These are phyloP conservation scores for Curvularia spicifera DNA, from an alignment of 2,329 filamentous ascomycete genomes.

Conservation along the genomic window DNA sequence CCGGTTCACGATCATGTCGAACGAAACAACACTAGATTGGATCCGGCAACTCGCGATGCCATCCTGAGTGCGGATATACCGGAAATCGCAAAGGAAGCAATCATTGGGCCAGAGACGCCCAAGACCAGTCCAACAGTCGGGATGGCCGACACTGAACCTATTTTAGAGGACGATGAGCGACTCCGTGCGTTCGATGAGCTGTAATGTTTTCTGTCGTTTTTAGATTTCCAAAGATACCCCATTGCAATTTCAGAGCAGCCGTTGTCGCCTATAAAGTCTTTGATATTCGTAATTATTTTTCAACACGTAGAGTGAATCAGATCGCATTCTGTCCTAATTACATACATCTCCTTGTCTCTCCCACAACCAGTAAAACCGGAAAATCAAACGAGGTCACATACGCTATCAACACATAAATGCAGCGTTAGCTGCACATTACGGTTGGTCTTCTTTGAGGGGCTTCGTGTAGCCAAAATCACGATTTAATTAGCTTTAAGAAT, in stretches of 20 bases:
- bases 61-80: slow-evolving; percentile 42
- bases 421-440: too few relatives aligned
- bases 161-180: slow-evolving; percentile 22
- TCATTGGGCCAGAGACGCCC: slow-evolving; percentile 27
- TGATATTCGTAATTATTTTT: not conserved
- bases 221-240: slow-evolving; percentile 23
- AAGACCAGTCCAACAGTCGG: slow-evolving; percentile 12
- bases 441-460: too few relatives aligned
- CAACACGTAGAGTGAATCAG: not conserved
- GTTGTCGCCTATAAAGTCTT: not conserved
- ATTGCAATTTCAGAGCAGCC: not conserved
- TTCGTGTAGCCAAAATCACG: too few relatives aligned
- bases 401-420: too few relatives aligned
- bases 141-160: slow-evolving; percentile 7
- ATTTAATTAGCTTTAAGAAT: too few relatives aligned
- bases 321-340: not conserved
- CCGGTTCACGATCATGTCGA: slow-evolving; percentile 18
- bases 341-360: too few relatives aligned
- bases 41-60: slow-evolving; percentile 28
- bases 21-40: slow-evolving; percentile 17
- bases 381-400: too few relatives aligned
- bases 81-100: slow-evolving; percentile 44
- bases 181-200: slow-evolving; percentile 36
- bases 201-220: slow-evolving; percentile 14
- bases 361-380: too few relatives aligned